These are phyloP conservation scores for Capsicum pubescens DNA, from an alignment of 257 asterid species.

Conservation along the genomic window DNA sequence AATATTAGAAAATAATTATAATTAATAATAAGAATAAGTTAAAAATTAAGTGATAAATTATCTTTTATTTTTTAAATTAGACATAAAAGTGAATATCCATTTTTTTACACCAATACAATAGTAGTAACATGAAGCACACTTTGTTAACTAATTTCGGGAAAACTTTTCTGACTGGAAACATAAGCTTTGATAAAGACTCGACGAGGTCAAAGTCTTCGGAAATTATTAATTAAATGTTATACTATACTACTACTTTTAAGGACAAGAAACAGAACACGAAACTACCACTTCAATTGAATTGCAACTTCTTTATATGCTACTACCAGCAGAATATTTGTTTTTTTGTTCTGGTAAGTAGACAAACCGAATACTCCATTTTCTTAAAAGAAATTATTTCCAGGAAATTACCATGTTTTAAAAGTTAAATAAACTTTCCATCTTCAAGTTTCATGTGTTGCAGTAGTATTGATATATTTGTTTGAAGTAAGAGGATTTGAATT, in stretches of 20 bases:
- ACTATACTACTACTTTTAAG: background rate
- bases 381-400: background rate
- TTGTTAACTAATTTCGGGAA: background rate
- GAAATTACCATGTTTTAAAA: background rate
- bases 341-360: background rate
- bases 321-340: conserved; percentile 5
- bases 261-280: background rate
- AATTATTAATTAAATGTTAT: background rate
- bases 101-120: too few relatives aligned
- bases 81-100: too few relatives aligned
- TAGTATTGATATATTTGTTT: background rate
- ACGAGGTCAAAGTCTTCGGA: conserved; percentile 16
- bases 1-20: too few relatives aligned
- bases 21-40: too few relatives aligned
- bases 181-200: background rate
- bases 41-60: too few relatives aligned
- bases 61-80: too few relatives aligned
- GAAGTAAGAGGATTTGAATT: background rate
- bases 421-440: background rate
- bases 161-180: background rate
- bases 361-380: background rate
- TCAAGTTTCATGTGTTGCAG: background rate
- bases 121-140: background rate
- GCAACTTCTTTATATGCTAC: background rate
- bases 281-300: background rate